Percentiles rank a stretch among this genome's conserved stretches.
These are phyloP conservation scores for Arachnomyces sp. DNA, from an alignment of 2,329 filamentous ascomycete genomes.

Conservation along the genomic window DNA sequence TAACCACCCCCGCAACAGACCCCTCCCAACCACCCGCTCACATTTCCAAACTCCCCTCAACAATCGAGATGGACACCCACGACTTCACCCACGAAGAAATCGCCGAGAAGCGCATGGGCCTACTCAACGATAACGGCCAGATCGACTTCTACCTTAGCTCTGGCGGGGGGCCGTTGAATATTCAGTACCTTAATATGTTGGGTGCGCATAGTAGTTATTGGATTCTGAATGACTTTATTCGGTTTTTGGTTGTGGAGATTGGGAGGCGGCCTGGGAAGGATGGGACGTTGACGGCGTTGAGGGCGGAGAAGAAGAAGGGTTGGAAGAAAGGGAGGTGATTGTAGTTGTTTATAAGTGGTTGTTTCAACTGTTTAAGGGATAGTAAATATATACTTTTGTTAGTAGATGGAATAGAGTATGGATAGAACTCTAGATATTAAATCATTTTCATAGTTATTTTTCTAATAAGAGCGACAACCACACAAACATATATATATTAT, in stretches of 20 bases:
- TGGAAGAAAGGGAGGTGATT: constrained; percentile 37
- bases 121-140: constrained; percentile 94
- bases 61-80: constrained; percentile 90
- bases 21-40: constrained; percentile 54
- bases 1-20: constrained; percentile 60
- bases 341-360: not conserved
- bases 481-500: too few relatives aligned
- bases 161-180: constrained; percentile 78
- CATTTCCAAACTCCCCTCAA: constrained; percentile 54
- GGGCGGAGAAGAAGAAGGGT: constrained; percentile 46
- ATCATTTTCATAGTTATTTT: not conserved
- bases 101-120: constrained; percentile 76
- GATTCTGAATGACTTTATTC: constrained; percentile 77
- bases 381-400: not conserved
- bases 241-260: constrained; percentile 82
- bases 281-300: constrained; percentile 46
- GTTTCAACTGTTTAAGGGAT: not conserved
- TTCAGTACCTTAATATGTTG: constrained; percentile 96
- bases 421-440: not conserved
- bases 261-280: constrained; percentile 64
- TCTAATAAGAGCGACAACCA: too few relatives aligned
- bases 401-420: too few relatives aligned
- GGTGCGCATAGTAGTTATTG: constrained; percentile 94
- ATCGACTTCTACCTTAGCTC: constrained; percentile 84
- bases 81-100: constrained; percentile 90